These are phyloP conservation scores for Rhizopus arrhizus DNA, from an alignment of 371 early-diverging fungal genomes.

Conservation along the genomic window DNA sequence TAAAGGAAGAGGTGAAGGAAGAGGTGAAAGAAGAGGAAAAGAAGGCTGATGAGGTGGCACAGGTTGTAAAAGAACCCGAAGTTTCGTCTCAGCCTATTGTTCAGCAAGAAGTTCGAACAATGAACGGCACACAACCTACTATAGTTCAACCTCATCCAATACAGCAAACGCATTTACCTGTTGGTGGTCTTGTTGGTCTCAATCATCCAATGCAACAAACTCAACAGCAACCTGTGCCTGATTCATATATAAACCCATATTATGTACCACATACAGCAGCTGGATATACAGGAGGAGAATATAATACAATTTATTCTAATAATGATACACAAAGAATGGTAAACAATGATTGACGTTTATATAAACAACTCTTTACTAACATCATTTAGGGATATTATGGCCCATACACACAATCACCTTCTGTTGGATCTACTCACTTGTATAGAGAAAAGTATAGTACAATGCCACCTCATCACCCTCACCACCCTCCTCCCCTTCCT, in stretches of 20 bases:
- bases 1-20: conserved; percentile 6
- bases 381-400: conserved; percentile 25
- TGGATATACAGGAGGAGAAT: conserved; percentile 68
- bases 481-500: neutral
- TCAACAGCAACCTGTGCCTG: conserved; percentile 44
- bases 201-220: conserved; percentile 1
- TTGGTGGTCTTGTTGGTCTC: neutral
- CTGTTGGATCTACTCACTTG: conserved; percentile 2
- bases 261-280: conserved; percentile 53
- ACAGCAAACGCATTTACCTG: conserved; percentile 4
- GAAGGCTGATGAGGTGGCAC: neutral
- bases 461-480: conserved; percentile 5
- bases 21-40: neutral
- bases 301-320: conserved; percentile 35
- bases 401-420: conserved; percentile 25
- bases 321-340: conserved; percentile 46
- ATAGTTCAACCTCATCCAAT: neutral
- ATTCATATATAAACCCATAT: conserved; percentile 38
- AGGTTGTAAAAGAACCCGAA: neutral
- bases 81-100: neutral
- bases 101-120: neutral
- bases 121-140: neutral
- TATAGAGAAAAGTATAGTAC: conserved; percentile 20
- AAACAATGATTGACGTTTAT: neutral
- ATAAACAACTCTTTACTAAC: neutral